Evolutionary conservation across 1,284 basidiomycete species (phyloP).

Genomic region (Mycosarcoma maydis): DNA sequence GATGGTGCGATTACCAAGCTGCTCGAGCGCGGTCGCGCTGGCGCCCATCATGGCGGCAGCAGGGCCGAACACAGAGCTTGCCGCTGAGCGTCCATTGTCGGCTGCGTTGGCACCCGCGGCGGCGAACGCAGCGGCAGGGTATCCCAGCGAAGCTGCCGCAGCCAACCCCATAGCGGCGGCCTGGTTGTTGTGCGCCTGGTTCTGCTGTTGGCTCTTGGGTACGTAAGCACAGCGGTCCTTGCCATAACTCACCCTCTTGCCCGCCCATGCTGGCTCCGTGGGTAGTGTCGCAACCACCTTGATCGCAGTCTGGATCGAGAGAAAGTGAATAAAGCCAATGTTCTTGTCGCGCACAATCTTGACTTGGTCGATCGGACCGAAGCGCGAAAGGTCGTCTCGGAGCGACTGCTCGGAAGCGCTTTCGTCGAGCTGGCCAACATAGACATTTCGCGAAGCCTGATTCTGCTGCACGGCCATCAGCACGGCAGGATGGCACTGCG

Average conservation of each 20-base stretch:
- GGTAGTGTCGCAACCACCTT: slow-evolving; percentile 62
- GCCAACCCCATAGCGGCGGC: slow-evolving; percentile 66
- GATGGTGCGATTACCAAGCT: slow-evolving; percentile 66
- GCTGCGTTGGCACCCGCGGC: slow-evolving; percentile 12
- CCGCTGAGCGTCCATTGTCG: slow-evolving; percentile 36
- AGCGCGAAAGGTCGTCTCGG: slow-evolving; percentile 59
- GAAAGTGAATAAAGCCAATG: slow-evolving; percentile 65
- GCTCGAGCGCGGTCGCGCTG: slow-evolving; percentile 48
- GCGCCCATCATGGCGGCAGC: slow-evolving; percentile 51
- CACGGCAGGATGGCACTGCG: slow-evolving; percentile 57
- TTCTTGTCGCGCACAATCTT: slow-evolving; percentile 66
- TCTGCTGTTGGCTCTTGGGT: slow-evolving; percentile 66
- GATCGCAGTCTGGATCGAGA: slow-evolving; percentile 65
- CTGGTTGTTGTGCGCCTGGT: slow-evolving; percentile 66
- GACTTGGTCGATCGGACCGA: slow-evolving; percentile 66
- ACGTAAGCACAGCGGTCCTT: slow-evolving; percentile 66
- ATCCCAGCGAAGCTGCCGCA: slow-evolving; percentile 64
- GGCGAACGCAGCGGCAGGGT: slow-evolving; percentile 53
- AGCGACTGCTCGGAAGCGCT: slow-evolving; percentile 57
- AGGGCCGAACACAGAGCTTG: slow-evolving; percentile 48
- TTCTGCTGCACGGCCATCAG: slow-evolving; percentile 65
- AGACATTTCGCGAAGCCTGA: slow-evolving; percentile 65
- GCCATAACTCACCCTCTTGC: slow-evolving; percentile 64
- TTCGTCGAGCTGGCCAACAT: slow-evolving; percentile 62
- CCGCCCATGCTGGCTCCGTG: slow-evolving; percentile 59